These are phyloP conservation scores for Trametes punicea DNA, from an alignment of 768 basidiomycete species.

Conservation along the genomic window DNA sequence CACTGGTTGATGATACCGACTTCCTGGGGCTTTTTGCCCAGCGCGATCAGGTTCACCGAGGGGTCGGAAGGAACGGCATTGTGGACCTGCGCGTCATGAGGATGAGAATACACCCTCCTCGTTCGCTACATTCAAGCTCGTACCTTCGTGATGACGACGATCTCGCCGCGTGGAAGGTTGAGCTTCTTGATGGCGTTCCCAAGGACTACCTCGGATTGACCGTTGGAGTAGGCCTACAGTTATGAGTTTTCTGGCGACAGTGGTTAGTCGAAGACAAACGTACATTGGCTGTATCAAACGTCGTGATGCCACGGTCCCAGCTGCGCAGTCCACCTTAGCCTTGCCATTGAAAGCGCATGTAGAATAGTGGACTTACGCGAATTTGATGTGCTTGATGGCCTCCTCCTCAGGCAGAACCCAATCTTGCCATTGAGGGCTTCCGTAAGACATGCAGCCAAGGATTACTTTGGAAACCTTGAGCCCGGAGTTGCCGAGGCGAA, in stretches of 20 bases:
- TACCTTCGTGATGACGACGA: slow-evolving; percentile 49
- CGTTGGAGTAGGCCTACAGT: slow-evolving; percentile 35
- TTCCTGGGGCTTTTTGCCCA: slow-evolving; percentile 18
- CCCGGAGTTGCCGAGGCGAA: slow-evolving; percentile 30
- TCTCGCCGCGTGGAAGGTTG: slow-evolving; percentile 39
- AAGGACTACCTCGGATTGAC: slow-evolving; percentile 40
- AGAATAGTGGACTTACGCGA: slow-evolving; percentile 32
- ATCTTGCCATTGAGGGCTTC: slow-evolving; percentile 28
- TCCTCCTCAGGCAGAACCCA: slow-evolving; percentile 41
- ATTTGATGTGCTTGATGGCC: slow-evolving; percentile 39
- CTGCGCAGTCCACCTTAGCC: too few relatives aligned
- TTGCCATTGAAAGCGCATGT: not conserved
- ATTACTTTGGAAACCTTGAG: slow-evolving; percentile 32
- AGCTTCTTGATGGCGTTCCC: slow-evolving; percentile 45
- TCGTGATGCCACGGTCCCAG: slow-evolving; percentile 41
- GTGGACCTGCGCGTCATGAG: too few relatives aligned
- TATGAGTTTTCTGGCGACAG: too few relatives aligned
- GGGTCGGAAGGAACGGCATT: too few relatives aligned
- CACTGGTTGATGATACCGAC: slow-evolving; percentile 35
- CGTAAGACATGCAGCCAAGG: slow-evolving; percentile 37
- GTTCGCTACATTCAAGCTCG: not conserved
- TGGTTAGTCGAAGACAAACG: too few relatives aligned
- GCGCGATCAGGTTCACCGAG: not conserved
- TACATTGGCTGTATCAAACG: slow-evolving; percentile 38
- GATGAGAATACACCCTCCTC: too few relatives aligned